Percentiles rank a stretch among this genome's conserved stretches.
phyloP scores from a whole-genome alignment of 148 eudicot genomes.

The Arbutus unedo region DNA sequence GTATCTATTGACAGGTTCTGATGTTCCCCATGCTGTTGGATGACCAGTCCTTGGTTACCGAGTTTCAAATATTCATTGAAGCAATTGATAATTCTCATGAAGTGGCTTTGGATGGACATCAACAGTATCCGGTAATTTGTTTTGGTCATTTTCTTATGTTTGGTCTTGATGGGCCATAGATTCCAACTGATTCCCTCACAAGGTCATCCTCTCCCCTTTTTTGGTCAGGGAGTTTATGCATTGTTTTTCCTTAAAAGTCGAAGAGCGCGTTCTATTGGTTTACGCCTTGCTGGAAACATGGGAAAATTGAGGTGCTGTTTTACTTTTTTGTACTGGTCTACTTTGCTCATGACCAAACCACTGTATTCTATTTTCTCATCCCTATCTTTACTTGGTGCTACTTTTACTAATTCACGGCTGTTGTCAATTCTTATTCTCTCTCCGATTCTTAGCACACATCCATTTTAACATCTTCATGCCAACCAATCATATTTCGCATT shows the following conservation, averaged over 20 bases:
- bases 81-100: conserved; percentile 85
- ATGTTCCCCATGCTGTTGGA: conserved; percentile 81
- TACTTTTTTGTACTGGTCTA: neutral
- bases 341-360: neutral
- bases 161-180: conserved; percentile 7
- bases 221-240: conserved; percentile 79
- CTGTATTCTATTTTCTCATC: neutral
- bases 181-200: conserved; percentile 16
- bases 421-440: neutral
- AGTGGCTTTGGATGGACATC: conserved; percentile 72
- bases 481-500: neutral
- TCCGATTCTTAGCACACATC: neutral
- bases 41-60: conserved; percentile 61
- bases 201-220: conserved; percentile 11
- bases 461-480: neutral
- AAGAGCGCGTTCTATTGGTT: conserved; percentile 80
- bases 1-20: conserved; percentile 54
- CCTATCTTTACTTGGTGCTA: neutral
- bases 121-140: conserved; percentile 76
- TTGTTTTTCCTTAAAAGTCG: conserved; percentile 77
- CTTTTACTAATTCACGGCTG: neutral
- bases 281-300: conserved; percentile 84
- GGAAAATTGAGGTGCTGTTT: conserved; percentile 78
- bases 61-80: conserved; percentile 81
- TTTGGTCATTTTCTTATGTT: neutral